phyloP scores from a whole-genome alignment of 2,329 filamentous ascomycete species.

The Teratosphaeria epicoccoides region DNA sequence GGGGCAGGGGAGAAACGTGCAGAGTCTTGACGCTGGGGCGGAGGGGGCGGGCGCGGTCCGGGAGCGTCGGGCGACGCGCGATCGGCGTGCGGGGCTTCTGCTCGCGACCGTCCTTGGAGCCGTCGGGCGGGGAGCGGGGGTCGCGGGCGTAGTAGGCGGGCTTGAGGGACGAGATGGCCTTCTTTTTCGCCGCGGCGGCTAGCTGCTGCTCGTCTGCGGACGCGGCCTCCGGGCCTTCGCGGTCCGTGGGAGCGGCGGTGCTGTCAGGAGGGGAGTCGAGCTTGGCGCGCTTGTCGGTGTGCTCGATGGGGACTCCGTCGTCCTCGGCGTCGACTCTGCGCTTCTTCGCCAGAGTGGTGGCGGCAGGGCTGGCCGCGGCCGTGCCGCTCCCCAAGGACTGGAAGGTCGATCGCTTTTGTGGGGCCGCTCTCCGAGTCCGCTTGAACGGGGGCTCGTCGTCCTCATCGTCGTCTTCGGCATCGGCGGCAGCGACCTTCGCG shows the following conservation, averaged over 20 bases:
- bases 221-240: background rate
- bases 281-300: background rate
- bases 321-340: background rate
- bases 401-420: background rate
- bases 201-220: background rate
- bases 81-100: too few relatives aligned
- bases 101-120: too few relatives aligned
- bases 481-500: background rate
- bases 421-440: background rate
- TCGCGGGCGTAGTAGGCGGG: background rate
- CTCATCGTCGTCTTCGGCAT: background rate
- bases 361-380: background rate
- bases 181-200: background rate
- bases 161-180: background rate
- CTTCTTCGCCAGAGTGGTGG: background rate
- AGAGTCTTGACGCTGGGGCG: background rate
- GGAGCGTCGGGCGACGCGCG: too few relatives aligned
- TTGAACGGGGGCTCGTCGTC: background rate
- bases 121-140: too few relatives aligned
- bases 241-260: background rate
- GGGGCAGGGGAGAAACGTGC: background rate
- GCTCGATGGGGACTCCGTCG: background rate
- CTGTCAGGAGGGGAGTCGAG: background rate
- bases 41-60: background rate
- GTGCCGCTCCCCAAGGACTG: background rate